Base-by-base conservation (phyloP, 495 filamentous ascomycete genomes). In the Penicillium desertorum region DNA sequence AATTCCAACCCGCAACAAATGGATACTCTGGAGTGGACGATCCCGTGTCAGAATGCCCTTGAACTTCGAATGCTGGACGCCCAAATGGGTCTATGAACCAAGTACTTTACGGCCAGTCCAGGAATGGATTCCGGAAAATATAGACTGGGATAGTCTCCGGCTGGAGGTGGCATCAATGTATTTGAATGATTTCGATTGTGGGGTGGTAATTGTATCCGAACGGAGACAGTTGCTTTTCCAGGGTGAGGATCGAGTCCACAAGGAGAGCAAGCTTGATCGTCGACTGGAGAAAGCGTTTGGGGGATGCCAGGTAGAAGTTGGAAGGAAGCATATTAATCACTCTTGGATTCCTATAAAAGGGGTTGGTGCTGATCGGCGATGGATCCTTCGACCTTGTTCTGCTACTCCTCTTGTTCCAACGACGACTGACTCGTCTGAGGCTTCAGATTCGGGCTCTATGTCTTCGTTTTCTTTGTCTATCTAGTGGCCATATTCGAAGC, bases 91-190 rank as follows among this genome's bases (percentile, higher is more conserved):
- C 1, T 55, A 55, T 39, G 53, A 55, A 22, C 53, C 53, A 5
- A 14, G 34, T 37, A 47, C 30, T 16, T 14, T 47, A 2, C 32
- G 46, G 32, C 43, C 43, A 4, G 43, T 46, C 3, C 53, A 46
- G 11, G 53, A 55, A 29, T 55, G 43, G 43, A 36, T 55, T 2
- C 43, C 53, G 1, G 53, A 47, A 20, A 47, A 55, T 39, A 55
- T 55, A 23, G 53, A 55, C 34, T 55, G 53, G 53, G 53, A 55
- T 34, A 55, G 53, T 47, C 53, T 55, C 5, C 53, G 53, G 32
- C 6, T 55, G 53, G 53, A 55, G 22, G 53, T 55, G 11, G 53
- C 43, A 14, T 46, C 43, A n/a, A 47, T 55, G 53, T 55, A 55
- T 20, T 30, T 55, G 44, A 39, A 55, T 47, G 53, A 47, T 16